Evolutionary conservation across 208 protist genomes (phyloP).

Genomic region (Leishmania gerbilli): DNA sequence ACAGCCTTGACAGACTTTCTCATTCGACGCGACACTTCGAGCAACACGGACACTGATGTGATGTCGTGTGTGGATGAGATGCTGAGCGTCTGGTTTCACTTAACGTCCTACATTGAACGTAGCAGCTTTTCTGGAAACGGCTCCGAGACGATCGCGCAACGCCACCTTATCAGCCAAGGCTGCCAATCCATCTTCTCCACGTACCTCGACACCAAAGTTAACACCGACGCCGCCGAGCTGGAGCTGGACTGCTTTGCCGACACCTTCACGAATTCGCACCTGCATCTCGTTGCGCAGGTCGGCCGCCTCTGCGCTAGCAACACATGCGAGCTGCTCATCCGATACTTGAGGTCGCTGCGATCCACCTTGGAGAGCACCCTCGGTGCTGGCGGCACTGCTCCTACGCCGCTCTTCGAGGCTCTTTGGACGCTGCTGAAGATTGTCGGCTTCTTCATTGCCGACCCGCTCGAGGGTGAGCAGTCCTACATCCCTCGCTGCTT

Average conservation of each 20-base stretch:
- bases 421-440: slow-evolving; percentile 71
- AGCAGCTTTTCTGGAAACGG: slow-evolving; percentile 25
- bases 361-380: slow-evolving; percentile 2
- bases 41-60: slow-evolving; percentile 57
- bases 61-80: slow-evolving; percentile 75
- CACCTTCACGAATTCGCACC: slow-evolving; percentile 65
- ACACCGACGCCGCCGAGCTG: slow-evolving; percentile 37
- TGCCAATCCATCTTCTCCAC: slow-evolving; percentile 36
- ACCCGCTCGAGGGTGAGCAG: slow-evolving; percentile 70
- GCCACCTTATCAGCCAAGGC: slow-evolving; percentile 23
- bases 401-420: slow-evolving; percentile 38
- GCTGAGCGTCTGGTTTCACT: slow-evolving; percentile 56
- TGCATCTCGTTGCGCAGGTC: slow-evolving; percentile 68
- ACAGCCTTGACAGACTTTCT: slow-evolving; percentile 32
- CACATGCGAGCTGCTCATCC: slow-evolving; percentile 31
- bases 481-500: slow-evolving; percentile 79
- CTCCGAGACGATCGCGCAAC: slow-evolving; percentile 1
- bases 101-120: slow-evolving; percentile 37
- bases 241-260: slow-evolving; percentile 61
- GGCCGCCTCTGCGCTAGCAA: slow-evolving; percentile 39
- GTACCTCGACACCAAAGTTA: slow-evolving; percentile 33
- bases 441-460: slow-evolving; percentile 60
- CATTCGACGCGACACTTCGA: slow-evolving; percentile 36
- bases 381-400: background rate
- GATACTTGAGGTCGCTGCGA: slow-evolving; percentile 3